A percentile compares a stretch with the other conserved stretches of the same genome.
phyloP scores from a whole-genome alignment of 805 yeast genomes.

The Yarrowia sp. region DNA sequence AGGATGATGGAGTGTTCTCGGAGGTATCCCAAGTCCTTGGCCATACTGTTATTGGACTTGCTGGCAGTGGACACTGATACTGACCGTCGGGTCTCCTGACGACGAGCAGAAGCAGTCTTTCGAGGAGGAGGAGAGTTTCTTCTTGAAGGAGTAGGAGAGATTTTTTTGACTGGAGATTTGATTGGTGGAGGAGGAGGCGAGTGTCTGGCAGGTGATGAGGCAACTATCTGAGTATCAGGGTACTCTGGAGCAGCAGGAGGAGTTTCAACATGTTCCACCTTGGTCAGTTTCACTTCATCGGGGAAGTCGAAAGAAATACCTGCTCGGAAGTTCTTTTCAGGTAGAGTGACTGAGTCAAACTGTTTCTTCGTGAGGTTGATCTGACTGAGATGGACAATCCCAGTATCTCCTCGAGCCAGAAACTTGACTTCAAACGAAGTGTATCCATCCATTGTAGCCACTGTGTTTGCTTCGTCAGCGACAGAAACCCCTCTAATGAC shows the following conservation, averaged over 20 bases:
- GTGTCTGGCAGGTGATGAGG: not conserved
- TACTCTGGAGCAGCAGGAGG: not conserved
- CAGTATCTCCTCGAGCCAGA: not conserved
- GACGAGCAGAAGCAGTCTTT: not conserved
- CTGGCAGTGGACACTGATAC: slow-evolving; percentile 7
- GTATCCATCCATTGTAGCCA: slow-evolving; percentile 23
- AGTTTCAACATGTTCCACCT: not conserved
- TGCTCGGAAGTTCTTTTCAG: not conserved
- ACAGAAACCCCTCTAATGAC: not conserved
- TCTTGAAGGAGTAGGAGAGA: not conserved
- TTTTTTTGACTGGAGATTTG: not conserved
- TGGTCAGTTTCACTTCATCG: slow-evolving; percentile 1
- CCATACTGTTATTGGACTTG: slow-evolving; percentile 12
- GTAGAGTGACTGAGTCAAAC: not conserved
- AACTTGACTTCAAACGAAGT: slow-evolving; percentile 7
- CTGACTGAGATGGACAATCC: not conserved
- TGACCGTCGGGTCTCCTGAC: slow-evolving; percentile 15
- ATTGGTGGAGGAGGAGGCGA: not conserved
- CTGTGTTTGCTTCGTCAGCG: not conserved
- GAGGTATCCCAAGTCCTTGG: not conserved
- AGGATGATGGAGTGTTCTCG: slow-evolving; percentile 13
- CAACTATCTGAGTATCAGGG: not conserved
- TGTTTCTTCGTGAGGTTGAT: slow-evolving; percentile 3
- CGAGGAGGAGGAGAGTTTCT: slow-evolving; percentile 9
- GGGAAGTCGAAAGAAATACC: slow-evolving; percentile 10